phyloP scores from a whole-genome alignment of 2,329 filamentous ascomycete genomes.

The Diplodia seriata region DNA sequence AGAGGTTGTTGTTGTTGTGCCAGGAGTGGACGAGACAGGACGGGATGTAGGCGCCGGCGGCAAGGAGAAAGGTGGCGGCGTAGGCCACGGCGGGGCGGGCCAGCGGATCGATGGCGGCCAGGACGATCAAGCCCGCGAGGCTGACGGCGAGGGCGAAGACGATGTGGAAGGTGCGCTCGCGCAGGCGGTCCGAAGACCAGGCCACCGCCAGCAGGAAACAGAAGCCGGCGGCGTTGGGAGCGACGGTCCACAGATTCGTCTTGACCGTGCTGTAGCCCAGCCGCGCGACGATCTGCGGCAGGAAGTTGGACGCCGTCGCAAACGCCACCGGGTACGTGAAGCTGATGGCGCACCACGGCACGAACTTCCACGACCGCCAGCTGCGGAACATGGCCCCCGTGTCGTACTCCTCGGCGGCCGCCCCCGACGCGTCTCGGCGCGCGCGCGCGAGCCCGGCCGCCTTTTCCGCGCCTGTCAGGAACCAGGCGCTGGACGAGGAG shows the following conservation, averaged over 20 bases:
- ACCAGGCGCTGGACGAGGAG: conserved; percentile 47
- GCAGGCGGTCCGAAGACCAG: conserved; percentile 22
- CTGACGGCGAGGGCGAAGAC: conserved; percentile 19
- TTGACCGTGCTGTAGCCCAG: conserved; percentile 30
- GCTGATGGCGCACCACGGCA: conserved; percentile 54
- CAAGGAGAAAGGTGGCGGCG: conserved; percentile 25
- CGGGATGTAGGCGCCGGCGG: conserved; percentile 21
- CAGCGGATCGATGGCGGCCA: conserved; percentile 13
- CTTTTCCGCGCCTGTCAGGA: conserved; percentile 46
- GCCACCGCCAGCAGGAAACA: conserved; percentile 20
- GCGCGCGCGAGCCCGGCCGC: conserved; percentile 53
- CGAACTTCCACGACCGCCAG: conserved; percentile 54
- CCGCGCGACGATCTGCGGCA: conserved; percentile 47
- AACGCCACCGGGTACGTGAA: conserved; percentile 60
- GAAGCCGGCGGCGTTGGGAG: conserved; percentile 30
- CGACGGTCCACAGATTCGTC: conserved; percentile 30
- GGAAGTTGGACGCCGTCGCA: conserved; percentile 55
- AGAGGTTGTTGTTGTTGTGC: conserved; percentile 29
- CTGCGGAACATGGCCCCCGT: conserved; percentile 52
- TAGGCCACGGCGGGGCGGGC: not conserved
- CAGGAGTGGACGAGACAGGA: conserved; percentile 29
- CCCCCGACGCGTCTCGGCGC: conserved; percentile 55
- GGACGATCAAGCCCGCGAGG: conserved; percentile 20
- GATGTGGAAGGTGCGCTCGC: conserved; percentile 31
- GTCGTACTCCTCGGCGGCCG: conserved; percentile 49